Percentiles rank a stretch among this genome's conserved stretches.
Evolutionary conservation across 2,329 filamentous ascomycete species (phyloP).

Genomic region (Cordyceps javanica): DNA sequence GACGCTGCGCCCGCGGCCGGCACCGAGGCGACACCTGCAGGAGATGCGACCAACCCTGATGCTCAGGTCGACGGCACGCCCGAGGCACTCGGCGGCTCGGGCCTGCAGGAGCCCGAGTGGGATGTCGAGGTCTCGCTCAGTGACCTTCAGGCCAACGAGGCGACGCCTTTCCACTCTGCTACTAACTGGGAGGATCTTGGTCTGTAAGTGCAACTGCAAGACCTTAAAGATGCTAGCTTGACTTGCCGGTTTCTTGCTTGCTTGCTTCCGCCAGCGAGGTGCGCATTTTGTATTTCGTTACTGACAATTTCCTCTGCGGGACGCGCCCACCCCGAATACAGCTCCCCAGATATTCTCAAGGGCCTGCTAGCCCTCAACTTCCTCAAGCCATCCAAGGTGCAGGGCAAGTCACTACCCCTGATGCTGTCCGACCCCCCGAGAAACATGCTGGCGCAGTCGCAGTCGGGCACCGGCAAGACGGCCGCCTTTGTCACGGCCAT

Average conservation of each 20-base stretch:
- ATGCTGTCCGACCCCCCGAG: slow-evolving; percentile 79
- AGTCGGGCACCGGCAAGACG: slow-evolving; percentile 97
- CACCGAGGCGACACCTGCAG: slow-evolving; percentile 8
- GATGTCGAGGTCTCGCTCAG: slow-evolving; percentile 90
- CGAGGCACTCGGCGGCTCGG: slow-evolving; percentile 40
- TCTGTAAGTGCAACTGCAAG: slow-evolving; percentile 52
- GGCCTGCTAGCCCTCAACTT: slow-evolving; percentile 80
- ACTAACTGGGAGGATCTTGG: slow-evolving; percentile 80
- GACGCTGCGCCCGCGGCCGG: slow-evolving; percentile 20
- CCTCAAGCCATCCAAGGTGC: slow-evolving; percentile 93
- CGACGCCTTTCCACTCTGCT: slow-evolving; percentile 81
- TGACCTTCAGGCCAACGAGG: slow-evolving; percentile 78
- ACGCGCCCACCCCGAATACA: too few relatives aligned
- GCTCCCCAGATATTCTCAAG: slow-evolving; percentile 56
- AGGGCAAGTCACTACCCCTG: slow-evolving; percentile 87
- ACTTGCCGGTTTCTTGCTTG: too few relatives aligned
- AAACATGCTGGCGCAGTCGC: slow-evolving; percentile 98
- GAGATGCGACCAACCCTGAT: slow-evolving; percentile 19
- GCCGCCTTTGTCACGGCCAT: slow-evolving; percentile 93
- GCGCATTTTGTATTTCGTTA: too few relatives aligned
- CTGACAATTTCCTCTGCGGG: not conserved
- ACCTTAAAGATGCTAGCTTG: too few relatives aligned
- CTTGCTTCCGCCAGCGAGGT: too few relatives aligned
- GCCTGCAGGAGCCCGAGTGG: slow-evolving; percentile 65
- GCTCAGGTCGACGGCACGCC: slow-evolving; percentile 33